A percentile compares a stretch with the other conserved stretches of the same genome.
These are phyloP conservation scores for Aspergillus proliferans DNA, from an alignment of 2,329 filamentous ascomycete species.

Conservation along the genomic window DNA sequence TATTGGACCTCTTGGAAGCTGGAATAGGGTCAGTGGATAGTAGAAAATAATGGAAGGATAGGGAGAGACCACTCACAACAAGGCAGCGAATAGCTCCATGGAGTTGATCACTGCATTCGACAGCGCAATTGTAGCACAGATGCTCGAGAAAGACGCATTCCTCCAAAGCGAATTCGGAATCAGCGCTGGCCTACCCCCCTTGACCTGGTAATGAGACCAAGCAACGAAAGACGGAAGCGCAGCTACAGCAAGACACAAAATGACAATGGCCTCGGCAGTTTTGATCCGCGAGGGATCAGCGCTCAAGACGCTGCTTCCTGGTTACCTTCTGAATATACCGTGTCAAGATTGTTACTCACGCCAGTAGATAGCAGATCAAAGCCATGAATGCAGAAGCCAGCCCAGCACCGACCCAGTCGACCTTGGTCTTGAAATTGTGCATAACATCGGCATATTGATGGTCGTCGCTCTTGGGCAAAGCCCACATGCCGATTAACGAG, in stretches of 20 bases:
- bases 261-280: slow-evolving; percentile 39
- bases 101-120: slow-evolving; percentile 43
- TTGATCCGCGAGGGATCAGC: slow-evolving; percentile 31
- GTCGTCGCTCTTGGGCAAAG: slow-evolving; percentile 24
- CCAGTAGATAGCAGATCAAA: slow-evolving; percentile 47
- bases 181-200: slow-evolving; percentile 44
- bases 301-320: slow-evolving; percentile 15
- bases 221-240: slow-evolving; percentile 45
- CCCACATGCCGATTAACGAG: slow-evolving; percentile 36
- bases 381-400: slow-evolving; percentile 44
- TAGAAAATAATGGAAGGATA: background rate
- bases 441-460: slow-evolving; percentile 19
- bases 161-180: slow-evolving; percentile 59
- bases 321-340: background rate
- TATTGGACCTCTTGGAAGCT: slow-evolving; percentile 50
- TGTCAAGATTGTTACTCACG: slow-evolving; percentile 27
- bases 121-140: slow-evolving; percentile 48
- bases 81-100: slow-evolving; percentile 44
- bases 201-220: slow-evolving; percentile 50
- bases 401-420: slow-evolving; percentile 50
- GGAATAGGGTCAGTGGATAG: slow-evolving; percentile 5
- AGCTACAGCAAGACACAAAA: slow-evolving; percentile 42
- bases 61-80: slow-evolving; percentile 39
- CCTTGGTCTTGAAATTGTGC: slow-evolving; percentile 24
- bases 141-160: slow-evolving; percentile 50